Percentiles rank a stretch among this genome's conserved stretches.
phyloP scores from a whole-genome alignment of 75 land plant species.

The Picea sitchensis region DNA sequence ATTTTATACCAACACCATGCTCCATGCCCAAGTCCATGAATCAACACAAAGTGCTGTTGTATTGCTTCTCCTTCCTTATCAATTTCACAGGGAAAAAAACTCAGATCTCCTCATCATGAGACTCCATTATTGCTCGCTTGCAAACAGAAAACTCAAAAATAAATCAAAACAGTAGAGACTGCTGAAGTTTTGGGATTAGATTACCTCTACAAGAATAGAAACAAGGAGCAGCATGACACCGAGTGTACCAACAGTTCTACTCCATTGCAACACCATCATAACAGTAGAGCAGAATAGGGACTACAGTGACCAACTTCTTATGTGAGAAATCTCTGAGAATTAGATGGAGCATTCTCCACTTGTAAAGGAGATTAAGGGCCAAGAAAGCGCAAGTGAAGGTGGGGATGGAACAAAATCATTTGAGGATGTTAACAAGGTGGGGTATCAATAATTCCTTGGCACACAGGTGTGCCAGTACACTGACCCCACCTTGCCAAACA shows the following conservation, averaged over 20 bases:
- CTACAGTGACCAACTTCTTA: neutral
- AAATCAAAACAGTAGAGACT: neutral
- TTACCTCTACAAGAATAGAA: neutral
- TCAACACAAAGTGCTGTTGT: constrained; percentile 30
- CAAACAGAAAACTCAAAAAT: neutral
- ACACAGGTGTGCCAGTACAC: too few species aligned
- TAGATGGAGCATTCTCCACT: too few species aligned
- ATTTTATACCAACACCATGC: constrained; percentile 44
- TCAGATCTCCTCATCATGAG: neutral
- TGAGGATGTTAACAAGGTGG: too few species aligned
- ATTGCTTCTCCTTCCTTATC: neutral
- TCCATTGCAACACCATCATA: neutral
- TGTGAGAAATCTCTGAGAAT: too few species aligned
- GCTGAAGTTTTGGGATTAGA: neutral
- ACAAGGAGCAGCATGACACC: neutral
- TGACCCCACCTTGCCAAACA: too few species aligned
- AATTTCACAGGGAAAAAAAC: neutral
- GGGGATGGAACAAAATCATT: too few species aligned
- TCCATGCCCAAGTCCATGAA: constrained; percentile 39
- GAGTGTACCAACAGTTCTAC: neutral
- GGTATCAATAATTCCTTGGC: too few species aligned
- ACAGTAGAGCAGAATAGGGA: neutral
- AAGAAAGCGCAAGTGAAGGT: too few species aligned
- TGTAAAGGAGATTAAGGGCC: too few species aligned
- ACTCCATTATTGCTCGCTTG: neutral